Base-by-base conservation (phyloP, 768 basidiomycete species). In the Trametes cubensis region DNA sequence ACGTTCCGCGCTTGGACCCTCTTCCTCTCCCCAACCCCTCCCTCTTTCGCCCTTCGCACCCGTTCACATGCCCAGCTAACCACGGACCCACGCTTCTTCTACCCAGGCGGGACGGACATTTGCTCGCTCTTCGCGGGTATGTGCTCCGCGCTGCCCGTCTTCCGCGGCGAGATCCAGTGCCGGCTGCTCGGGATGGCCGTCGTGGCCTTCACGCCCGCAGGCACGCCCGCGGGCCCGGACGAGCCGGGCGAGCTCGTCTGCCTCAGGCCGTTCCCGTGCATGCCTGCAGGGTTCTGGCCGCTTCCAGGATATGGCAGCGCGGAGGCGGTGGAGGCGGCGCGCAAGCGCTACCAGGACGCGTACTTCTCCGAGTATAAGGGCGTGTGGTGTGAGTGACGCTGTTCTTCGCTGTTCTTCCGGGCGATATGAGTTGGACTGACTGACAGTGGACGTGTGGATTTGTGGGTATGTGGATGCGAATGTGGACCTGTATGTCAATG, bases 41-140 rank as follows among this genome's bases (percentile, higher is more conserved):
- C 46, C 62, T 17, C 55, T 10, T 39, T 38, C 44, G 48, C 40
- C 25, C 14, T 21, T 13, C n/a, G 40, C 26, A 18, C 18, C 23
- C 44, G 10, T 34, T 34, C 6, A 34, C 34, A 34, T 11, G 34
- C 34, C 34, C 34, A 34, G 34, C 34, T 34, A 34, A 52, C 58
- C 42, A 21, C 50, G 44, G 41, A 53, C 46, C n/a, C n/a, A 14
- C 23, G 39, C 38, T 52, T 23, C 40, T 15, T 23, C 17, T 61
- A 15, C 57, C 10, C 71, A 88, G 90, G 90, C 51, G 91, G 91
- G 15, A 90, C 90, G 8, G 91, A 94, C 69, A 91, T 92, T 47
- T 92, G 91, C 70, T 92, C 90, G 42, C 79, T 92, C 26, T 92
- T 94, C 74, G 90, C 88, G 47, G 91, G 90, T 18, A 85, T 90